Conservation (phyloP, 768 basidiomycete genomes). For the Auricularia auricula-judae region DNA sequence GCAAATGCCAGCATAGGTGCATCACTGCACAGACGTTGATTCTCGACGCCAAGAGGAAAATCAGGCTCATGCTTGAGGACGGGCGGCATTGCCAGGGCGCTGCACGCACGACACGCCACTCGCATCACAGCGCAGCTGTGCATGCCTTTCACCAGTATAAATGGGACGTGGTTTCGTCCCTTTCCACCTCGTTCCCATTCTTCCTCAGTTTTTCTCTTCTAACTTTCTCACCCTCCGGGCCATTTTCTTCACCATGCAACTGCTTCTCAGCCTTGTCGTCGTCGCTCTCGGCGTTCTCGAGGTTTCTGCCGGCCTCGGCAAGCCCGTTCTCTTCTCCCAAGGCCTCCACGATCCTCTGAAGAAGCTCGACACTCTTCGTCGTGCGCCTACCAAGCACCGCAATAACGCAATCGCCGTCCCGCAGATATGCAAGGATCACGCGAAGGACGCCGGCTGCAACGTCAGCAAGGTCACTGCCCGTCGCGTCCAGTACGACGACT, state of each 20-base stretch:
- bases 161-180: no score
- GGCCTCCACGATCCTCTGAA: neutral
- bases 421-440: neutral
- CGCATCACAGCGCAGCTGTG: no score
- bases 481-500: neutral
- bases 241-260: neutral
- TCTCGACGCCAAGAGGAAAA: no score
- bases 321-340: neutral
- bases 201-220: no score
- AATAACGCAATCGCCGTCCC: neutral
- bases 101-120: no score
- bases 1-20: no score
- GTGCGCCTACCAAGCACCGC: neutral
- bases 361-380: neutral
- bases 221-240: no score
- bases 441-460: neutral
- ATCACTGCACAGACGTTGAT: no score
- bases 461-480: neutral
- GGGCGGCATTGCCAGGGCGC: no score
- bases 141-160: no score
- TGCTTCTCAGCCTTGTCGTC: neutral
- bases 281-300: neutral
- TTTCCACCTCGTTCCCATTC: no score
- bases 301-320: neutral
- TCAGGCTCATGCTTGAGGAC: no score